phyloP scores from a whole-genome alignment of 108 stramenopile species.

The Cyclotella atomus region DNA sequence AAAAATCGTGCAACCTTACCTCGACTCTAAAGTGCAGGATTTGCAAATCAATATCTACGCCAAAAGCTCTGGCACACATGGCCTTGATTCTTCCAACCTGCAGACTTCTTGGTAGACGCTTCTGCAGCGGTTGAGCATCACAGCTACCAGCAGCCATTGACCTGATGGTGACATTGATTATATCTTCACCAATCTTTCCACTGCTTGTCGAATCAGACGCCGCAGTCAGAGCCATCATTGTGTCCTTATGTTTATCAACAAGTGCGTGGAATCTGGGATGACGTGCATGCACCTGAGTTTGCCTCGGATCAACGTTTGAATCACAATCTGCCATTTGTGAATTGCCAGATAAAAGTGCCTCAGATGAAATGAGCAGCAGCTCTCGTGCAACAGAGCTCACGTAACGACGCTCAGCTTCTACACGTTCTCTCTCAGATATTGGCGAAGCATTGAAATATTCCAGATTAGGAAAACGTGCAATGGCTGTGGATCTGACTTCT shows the following conservation, averaged over 20 bases:
- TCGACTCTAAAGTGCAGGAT: constrained; percentile 67
- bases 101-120: constrained; percentile 71
- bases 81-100: constrained; percentile 81
- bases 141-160: constrained; percentile 80
- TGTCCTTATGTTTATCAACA: constrained; percentile 58
- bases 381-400: constrained; percentile 68
- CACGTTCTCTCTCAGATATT: constrained; percentile 68
- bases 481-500: constrained; percentile 71
- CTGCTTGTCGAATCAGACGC: constrained; percentile 11
- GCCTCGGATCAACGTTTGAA: constrained; percentile 14
- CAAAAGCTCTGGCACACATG: constrained; percentile 78
- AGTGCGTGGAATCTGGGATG: constrained; percentile 69
- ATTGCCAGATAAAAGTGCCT: constrained; percentile 10
- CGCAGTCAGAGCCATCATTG: constrained; percentile 48
- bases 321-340: not conserved
- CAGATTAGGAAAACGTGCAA: constrained; percentile 76
- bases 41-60: constrained; percentile 80
- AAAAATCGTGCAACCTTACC: constrained; percentile 29
- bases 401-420: constrained; percentile 85
- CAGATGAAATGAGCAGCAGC: constrained; percentile 49
- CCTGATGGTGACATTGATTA: constrained; percentile 73
- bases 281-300: constrained; percentile 35
- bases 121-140: constrained; percentile 71
- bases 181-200: constrained; percentile 53
- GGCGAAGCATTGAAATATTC: constrained; percentile 75